These are phyloP conservation scores for Hyphodiscus hymeniophilus DNA, from an alignment of 495 filamentous ascomycete genomes.

Conservation along the genomic window DNA sequence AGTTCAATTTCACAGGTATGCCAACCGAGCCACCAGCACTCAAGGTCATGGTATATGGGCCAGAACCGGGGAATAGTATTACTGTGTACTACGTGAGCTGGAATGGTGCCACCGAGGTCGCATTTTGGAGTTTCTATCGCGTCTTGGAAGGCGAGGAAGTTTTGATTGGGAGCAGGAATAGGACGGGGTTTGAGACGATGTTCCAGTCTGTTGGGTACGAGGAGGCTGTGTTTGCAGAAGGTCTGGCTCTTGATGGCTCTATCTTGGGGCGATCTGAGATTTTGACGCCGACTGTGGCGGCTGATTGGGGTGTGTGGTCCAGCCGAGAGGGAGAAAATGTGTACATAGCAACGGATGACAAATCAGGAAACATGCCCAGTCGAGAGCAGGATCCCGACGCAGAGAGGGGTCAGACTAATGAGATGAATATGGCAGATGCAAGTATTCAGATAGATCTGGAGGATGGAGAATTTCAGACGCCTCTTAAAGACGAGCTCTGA, in stretches of 20 bases:
- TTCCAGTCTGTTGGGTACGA: neutral
- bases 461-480: too few species aligned
- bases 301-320: too few species aligned
- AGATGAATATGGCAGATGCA: too few species aligned
- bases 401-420: too few species aligned
- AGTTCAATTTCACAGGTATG: constrained; percentile 26
- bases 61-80: constrained; percentile 4
- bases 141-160: constrained; percentile 19
- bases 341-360: too few species aligned
- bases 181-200: constrained; percentile 29
- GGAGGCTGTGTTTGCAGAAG: neutral
- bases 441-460: too few species aligned
- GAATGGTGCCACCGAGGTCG: constrained; percentile 33
- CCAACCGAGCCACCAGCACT: constrained; percentile 29
- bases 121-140: constrained; percentile 25
- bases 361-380: too few species aligned
- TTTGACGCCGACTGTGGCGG: too few species aligned
- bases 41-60: constrained; percentile 11
- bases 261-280: too few species aligned
- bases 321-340: too few species aligned
- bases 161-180: constrained; percentile 23
- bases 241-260: neutral
- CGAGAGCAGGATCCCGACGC: too few species aligned
- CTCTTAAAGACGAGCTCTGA: too few species aligned
- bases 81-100: constrained; percentile 29